Evolutionary conservation across 116 monocot genomes (phyloP), one percentile per base, ranked within the genome.

Genomic region (Phalaenopsis hybrid): DNA sequence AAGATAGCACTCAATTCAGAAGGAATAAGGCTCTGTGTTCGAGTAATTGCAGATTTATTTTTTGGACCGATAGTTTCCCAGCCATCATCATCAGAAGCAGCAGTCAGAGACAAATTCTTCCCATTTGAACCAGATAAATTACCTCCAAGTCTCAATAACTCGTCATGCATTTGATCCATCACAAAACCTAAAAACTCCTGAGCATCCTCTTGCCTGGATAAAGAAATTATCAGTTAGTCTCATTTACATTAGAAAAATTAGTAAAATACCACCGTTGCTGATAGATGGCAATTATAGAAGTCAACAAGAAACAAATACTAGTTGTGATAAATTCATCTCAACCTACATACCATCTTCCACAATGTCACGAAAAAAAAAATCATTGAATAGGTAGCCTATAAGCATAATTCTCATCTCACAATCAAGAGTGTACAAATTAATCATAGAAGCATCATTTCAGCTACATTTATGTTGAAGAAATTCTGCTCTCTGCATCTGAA

Each of bases 21-120:
- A 78, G 92, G 95, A 67, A 90, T 78, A 87, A 98, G 93, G 45
- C 83, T 95, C 83, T 95, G 98, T 79, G 92, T 98, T 92, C 98
- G 91, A 31, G 93, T 94, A 43, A 98, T 86, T 23, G 95, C 93
- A 82, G 94, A 88, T 59, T 98, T 98, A 73, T 98, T 98, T 79
- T 98, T 98, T 11, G 92, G 93, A 31, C 98, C 98, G 84, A 98
- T 95, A 68, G 95, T 98, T 83, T 93, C 98, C 98, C 98, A 98
- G 10, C 90, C 95, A 83, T 95, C 98, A 76, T 95, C 98, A 85
- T 98, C 92, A 48, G 83, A 80, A 61, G 93, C 90, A 52, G 92
- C 90, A 81, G 93, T 70, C 43, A 98, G 70, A 82, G 91, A 76
- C 17, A 78, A 61, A 20, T 72, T 80, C 12, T 46, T 70, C 16